These are phyloP conservation scores for Trypanosoma theileri DNA, from an alignment of 208 protist species.

Conservation along the genomic window DNA sequence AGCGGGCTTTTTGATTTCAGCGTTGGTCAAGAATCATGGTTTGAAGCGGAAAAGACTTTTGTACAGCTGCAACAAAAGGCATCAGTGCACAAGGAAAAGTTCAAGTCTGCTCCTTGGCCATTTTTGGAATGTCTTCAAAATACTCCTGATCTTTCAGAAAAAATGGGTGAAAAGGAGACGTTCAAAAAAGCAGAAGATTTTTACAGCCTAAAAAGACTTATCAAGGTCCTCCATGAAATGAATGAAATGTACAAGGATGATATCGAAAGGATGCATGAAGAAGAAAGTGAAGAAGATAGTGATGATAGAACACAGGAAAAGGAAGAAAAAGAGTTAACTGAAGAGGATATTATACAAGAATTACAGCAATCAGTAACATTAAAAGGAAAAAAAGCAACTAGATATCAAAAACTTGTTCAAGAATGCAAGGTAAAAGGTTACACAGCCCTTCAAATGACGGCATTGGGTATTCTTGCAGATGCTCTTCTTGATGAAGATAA, in stretches of 20 bases:
- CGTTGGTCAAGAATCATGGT: constrained; percentile 29
- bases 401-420: constrained; percentile 40
- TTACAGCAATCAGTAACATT: constrained; percentile 14
- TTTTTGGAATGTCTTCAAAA: constrained; percentile 56
- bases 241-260: constrained; percentile 43
- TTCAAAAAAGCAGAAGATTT: constrained; percentile 51
- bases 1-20: constrained; percentile 62
- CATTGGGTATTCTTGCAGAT: constrained; percentile 47
- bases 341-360: constrained; percentile 24
- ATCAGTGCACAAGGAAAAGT: constrained; percentile 50
- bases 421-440: constrained; percentile 47
- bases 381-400: constrained; percentile 46
- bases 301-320: constrained; percentile 28
- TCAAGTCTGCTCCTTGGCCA: constrained; percentile 36
- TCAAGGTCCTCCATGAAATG: constrained; percentile 29
- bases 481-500: constrained; percentile 51
- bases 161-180: constrained; percentile 41
- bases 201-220: constrained; percentile 53
- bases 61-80: constrained; percentile 25
- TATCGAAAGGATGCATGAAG: constrained; percentile 30
- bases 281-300: constrained; percentile 38
- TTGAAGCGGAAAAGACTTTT: constrained; percentile 37
- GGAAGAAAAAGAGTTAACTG: constrained; percentile 28
- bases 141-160: constrained; percentile 48
- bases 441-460: constrained; percentile 47